Conservation (phyloP, 2,329 filamentous ascomycete genomes). For the Neocatenulostroma microsporum region DNA sequence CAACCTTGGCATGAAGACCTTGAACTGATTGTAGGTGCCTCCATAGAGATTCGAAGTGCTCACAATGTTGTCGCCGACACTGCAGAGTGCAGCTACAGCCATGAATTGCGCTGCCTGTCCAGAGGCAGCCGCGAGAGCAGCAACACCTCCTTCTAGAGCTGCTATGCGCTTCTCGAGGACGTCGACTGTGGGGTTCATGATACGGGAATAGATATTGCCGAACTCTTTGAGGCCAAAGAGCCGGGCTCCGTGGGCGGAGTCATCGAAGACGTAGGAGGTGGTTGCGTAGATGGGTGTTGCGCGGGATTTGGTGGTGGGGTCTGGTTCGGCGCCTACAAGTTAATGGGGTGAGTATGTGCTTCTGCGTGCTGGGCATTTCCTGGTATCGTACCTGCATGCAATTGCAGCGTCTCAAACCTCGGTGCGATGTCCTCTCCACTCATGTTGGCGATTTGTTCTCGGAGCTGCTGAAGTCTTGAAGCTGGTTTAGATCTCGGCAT, state of each 20-base stretch:
- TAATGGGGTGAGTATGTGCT: background rate
- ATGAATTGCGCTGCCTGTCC: slow-evolving; percentile 93
- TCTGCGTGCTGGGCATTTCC: background rate
- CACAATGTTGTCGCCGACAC: slow-evolving; percentile 86
- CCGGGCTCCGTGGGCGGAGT: slow-evolving; percentile 88
- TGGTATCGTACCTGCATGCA: slow-evolving; percentile 39
- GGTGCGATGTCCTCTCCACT: slow-evolving; percentile 33
- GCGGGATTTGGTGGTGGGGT: slow-evolving; percentile 73
- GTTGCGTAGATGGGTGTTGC: slow-evolving; percentile 96
- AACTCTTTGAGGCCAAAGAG: slow-evolving; percentile 95
- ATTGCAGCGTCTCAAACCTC: slow-evolving; percentile 45
- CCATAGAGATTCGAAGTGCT: slow-evolving; percentile 87
- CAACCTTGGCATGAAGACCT: slow-evolving; percentile 78
- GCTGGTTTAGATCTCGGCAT: slow-evolving; percentile 15
- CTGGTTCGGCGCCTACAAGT: slow-evolving; percentile 61
- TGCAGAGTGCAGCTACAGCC: slow-evolving; percentile 73
- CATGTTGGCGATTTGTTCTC: slow-evolving; percentile 24
- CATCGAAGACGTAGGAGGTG: slow-evolving; percentile 86
- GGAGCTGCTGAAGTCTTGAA: slow-evolving; percentile 20
- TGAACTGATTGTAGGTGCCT: slow-evolving; percentile 95
- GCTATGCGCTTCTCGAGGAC: slow-evolving; percentile 95
- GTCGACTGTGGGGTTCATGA: slow-evolving; percentile 93
- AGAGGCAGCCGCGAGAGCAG: slow-evolving; percentile 74
- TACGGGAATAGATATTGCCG: slow-evolving; percentile 95
- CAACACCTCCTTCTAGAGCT: slow-evolving; percentile 87